A percentile compares a stretch with the other conserved stretches of the same genome.
These are phyloP conservation scores for Sugiyamaella marilandica DNA, from an alignment of 805 yeast species.

Conservation along the genomic window DNA sequence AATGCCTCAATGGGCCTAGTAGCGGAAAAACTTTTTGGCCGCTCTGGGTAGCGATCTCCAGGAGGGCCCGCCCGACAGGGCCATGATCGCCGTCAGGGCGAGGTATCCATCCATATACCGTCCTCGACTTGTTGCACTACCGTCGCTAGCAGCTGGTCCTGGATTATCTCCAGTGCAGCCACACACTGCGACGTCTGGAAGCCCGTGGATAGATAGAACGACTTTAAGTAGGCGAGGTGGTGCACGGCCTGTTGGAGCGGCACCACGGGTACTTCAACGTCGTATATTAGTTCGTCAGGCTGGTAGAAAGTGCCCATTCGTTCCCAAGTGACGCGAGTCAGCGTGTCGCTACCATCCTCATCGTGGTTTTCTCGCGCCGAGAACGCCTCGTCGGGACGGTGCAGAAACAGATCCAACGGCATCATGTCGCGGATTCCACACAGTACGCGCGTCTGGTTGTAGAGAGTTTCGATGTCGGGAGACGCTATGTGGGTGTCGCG, in stretches of 20 bases:
- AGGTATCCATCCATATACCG: background rate
- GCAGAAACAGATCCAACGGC: background rate
- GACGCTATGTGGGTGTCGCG: background rate
- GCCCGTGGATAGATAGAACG: background rate
- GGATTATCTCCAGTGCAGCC: constrained; percentile 2
- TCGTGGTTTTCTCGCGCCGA: background rate
- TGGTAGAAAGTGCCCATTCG: background rate
- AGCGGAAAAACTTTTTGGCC: constrained; percentile 1
- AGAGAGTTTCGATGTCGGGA: background rate
- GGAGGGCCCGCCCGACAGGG: background rate
- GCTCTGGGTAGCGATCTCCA: background rate
- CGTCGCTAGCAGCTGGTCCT: background rate
- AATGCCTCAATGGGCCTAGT: background rate
- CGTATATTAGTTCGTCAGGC: background rate
- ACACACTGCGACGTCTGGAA: background rate
- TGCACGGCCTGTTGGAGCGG: background rate
- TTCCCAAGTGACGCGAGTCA: background rate
- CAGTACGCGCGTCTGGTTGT: background rate
- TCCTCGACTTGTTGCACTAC: background rate
- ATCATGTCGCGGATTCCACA: background rate
- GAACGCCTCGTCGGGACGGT: background rate
- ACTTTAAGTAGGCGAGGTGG: background rate
- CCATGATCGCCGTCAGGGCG: background rate
- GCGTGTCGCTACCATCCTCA: background rate
- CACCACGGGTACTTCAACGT: background rate